Evolutionary conservation across 2,329 filamentous ascomycete species (phyloP), one percentile per base, ranked within the genome.

Genomic region (Ceratocystis cubensis): DNA sequence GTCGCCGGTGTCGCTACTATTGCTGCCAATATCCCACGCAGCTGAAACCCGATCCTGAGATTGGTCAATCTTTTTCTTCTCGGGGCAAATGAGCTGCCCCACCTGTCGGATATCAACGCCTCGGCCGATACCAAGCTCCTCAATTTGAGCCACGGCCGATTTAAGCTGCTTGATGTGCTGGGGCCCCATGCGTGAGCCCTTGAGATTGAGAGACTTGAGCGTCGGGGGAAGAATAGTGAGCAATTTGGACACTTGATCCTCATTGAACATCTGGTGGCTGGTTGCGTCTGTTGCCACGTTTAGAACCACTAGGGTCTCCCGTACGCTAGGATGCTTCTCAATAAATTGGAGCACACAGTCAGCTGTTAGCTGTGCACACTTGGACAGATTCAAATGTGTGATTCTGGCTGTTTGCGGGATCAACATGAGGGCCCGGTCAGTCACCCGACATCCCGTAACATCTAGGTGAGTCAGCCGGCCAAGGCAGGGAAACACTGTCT

Each of bases 371-470:
- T 84, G 80, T 64, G 83, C 85, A 78, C 89, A 93, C 75, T 88
- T 89, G 69, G 87, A 84, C 61, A 94, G 77, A 72, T 91, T 92
- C 65, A 94, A 78, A 73, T 94, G 89, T 0, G 87, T 91, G 70
- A 93, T 81, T 69, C 78, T 80, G 10, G 89, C 89, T 3, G 86
- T 86, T n/a, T 79, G 73, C 0, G 89, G 88, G 69, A 93, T 88
- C 22, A 84, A 84, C 70, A 82, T 78, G 17, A 94, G 79, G 3
- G 89, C 88, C 28, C 80, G 77, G 73, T 91, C 84, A 44, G 86
- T 91, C 71, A 94, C 84, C 70, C 87, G 83, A 1, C 89, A 92
- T 70, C 88, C 88, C 8, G 87, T 84, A n/a, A 92, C 80, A 72
- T 94, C 89, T 46, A 94, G 82, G 73, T 92, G 88, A 0, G 89